phyloP scores from a whole-genome alignment of 2,329 filamentous ascomycete species.

The Colletotrichum lupini region DNA sequence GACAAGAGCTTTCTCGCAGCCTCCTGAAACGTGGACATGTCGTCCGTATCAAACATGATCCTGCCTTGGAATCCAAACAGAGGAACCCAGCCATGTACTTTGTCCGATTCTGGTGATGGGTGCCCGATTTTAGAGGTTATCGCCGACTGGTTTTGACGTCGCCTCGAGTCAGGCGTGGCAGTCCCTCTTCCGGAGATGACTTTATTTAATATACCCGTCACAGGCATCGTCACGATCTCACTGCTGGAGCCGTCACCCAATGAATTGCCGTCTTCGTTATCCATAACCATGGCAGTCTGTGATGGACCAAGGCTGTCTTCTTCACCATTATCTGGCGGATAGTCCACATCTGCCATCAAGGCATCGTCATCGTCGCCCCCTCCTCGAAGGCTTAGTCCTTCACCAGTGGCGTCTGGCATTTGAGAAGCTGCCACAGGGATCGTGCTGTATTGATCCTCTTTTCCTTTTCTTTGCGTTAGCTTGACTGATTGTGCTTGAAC shows the following conservation, averaged over 20 bases:
- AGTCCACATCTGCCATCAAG: neutral
- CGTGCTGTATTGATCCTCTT: constrained; percentile 17
- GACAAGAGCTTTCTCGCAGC: constrained; percentile 42
- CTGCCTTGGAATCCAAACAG: constrained; percentile 47
- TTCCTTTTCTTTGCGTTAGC: constrained; percentile 30
- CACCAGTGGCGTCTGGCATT: neutral
- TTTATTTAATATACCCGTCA: neutral
- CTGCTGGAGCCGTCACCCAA: neutral
- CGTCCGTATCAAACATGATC: constrained; percentile 39
- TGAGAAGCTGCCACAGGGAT: constrained; percentile 24
- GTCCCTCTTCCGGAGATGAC: neutral
- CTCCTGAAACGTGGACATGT: constrained; percentile 36
- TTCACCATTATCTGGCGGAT: neutral
- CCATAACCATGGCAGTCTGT: neutral
- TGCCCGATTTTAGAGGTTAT: neutral
- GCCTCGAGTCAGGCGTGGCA: neutral
- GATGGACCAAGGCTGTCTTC: neutral
- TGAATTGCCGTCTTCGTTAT: neutral
- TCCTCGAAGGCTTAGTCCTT: constrained; percentile 23
- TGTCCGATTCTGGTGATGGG: neutral
- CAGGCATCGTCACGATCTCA: neutral
- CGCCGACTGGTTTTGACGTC: neutral
- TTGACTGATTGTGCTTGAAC: neutral
- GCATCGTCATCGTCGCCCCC: constrained; percentile 11
- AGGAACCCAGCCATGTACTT: neutral